Base-by-base conservation (phyloP, 805 yeast species). In the Blastobotrys parvus region DNA sequence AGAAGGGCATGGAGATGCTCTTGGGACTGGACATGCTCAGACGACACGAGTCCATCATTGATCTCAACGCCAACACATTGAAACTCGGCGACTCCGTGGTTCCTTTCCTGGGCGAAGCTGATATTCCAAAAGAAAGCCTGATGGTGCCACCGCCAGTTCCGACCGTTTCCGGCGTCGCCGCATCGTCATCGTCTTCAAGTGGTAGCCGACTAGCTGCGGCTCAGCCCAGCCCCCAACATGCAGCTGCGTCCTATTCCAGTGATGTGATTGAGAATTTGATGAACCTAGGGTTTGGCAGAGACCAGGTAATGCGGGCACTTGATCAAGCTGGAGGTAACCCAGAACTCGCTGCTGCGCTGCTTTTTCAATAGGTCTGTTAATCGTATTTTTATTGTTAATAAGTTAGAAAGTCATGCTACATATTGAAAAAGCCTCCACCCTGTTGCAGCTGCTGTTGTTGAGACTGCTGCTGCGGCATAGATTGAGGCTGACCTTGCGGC, bases 11-110 rank as follows among this genome's bases (percentile, higher is more conserved):
- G 33, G 95, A 87, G 50, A 68, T 89, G 50, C 65, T 92, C 33
- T 70, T 92, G 25, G 99, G 99, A 0, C 68, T 92, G 41, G 98
- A 92, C 38, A 65, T 90, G 95, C 70, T 92, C 55, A 80, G 82
- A 62, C 78, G 95, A 51, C 90, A 88, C 60, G 88, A 80, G 57
- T 94, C 94, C 39, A 65, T 70, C 31, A 77, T 92, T 41, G 95
- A 92, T 60, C 69, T 92, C 52, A 72, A 72, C 35, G 68, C 68
- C 38, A 80, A 84, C 56, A 72, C 71, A 7, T 69, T 92, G 43
- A 69, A 73, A 2, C 75, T 90, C 43, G 92, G 83, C n/a, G 80
- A 77, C 43, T 77, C 78, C 21, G 81, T 79, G 50, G 76, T 94
- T 0, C 71, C 70, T 21, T 90, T 90, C 54, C 67, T 90, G 46